A percentile compares a stretch with the other conserved stretches of the same genome.
Evolutionary conservation across 2,329 filamentous ascomycete species (phyloP).

Genomic region (Akanthomyces uredinophilus): DNA sequence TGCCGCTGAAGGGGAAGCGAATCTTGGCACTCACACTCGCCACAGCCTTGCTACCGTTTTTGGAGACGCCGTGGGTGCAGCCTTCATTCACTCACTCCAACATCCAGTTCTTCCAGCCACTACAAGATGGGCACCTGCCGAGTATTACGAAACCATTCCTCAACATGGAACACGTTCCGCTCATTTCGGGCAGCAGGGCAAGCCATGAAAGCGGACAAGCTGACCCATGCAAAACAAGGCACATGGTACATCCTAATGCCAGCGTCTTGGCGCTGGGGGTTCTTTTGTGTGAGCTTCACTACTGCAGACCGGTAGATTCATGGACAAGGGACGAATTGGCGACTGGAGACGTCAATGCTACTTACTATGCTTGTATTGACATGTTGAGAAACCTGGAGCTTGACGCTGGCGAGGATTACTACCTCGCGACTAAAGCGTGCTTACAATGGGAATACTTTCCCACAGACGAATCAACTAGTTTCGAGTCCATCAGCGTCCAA

Average conservation of each 20-base stretch:
- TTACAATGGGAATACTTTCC: background rate
- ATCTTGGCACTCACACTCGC: slow-evolving; percentile 18
- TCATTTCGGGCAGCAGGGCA: background rate
- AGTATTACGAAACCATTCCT: background rate
- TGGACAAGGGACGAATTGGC: too few relatives aligned
- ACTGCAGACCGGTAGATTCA: too few relatives aligned
- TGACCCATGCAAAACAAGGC: too few relatives aligned
- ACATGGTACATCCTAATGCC: background rate
- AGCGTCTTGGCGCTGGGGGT: background rate
- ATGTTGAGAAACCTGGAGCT: background rate
- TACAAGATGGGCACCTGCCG: background rate
- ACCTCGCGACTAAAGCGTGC: background rate
- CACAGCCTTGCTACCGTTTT: slow-evolving; percentile 17
- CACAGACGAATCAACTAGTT: background rate
- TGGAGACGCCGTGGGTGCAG: slow-evolving; percentile 20
- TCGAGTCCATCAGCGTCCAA: background rate
- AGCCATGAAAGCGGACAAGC: too few relatives aligned
- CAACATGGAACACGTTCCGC: background rate
- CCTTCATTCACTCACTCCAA: slow-evolving; percentile 1
- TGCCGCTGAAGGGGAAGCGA: slow-evolving; percentile 20
- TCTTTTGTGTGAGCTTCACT: background rate
- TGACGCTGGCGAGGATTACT: background rate
- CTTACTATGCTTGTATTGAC: background rate
- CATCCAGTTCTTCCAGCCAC: background rate
- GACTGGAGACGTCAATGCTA: background rate